phyloP scores from a whole-genome alignment of 148 eudicot species.

The Nepenthes gracilis region DNA sequence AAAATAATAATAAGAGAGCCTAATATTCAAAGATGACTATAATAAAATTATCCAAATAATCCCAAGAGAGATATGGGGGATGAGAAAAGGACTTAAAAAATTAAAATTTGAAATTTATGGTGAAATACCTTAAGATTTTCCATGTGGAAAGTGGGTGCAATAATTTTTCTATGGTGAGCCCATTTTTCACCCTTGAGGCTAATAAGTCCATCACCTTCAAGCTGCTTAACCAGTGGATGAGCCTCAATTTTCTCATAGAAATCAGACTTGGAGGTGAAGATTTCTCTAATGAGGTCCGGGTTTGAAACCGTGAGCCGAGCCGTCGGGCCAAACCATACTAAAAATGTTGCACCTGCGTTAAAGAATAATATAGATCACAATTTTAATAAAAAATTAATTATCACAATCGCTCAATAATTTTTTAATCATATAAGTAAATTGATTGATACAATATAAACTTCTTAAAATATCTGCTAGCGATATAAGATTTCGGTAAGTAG shows the following conservation, averaged over 20 bases:
- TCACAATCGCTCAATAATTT: too few relatives aligned
- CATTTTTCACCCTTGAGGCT: conserved; percentile 96
- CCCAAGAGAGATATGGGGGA: not conserved
- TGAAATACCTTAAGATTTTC: conserved; percentile 76
- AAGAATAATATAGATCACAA: too few relatives aligned
- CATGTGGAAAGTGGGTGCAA: conserved; percentile 84
- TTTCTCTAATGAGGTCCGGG: conserved; percentile 75
- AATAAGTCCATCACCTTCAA: conserved; percentile 80
- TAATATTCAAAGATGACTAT: not conserved
- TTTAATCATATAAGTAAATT: too few relatives aligned
- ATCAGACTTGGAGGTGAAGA: conserved; percentile 66
- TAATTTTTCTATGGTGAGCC: conserved; percentile 95
- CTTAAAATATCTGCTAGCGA: too few relatives aligned
- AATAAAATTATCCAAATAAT: not conserved
- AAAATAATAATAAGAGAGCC: too few relatives aligned
- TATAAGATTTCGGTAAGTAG: too few relatives aligned
- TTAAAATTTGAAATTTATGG: not conserved
- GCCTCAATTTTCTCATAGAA: conserved; percentile 81
- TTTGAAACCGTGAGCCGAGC: conserved; percentile 68
- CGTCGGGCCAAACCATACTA: conserved; percentile 91
- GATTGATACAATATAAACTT: too few relatives aligned
- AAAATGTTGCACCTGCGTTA: conserved; percentile 62
- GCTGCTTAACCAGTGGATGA: conserved; percentile 58
- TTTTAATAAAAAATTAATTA: too few relatives aligned
- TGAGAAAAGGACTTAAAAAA: not conserved